Base-by-base conservation (phyloP, 1,284 basidiomycete species). In the Schizopora paradoxa region DNA sequence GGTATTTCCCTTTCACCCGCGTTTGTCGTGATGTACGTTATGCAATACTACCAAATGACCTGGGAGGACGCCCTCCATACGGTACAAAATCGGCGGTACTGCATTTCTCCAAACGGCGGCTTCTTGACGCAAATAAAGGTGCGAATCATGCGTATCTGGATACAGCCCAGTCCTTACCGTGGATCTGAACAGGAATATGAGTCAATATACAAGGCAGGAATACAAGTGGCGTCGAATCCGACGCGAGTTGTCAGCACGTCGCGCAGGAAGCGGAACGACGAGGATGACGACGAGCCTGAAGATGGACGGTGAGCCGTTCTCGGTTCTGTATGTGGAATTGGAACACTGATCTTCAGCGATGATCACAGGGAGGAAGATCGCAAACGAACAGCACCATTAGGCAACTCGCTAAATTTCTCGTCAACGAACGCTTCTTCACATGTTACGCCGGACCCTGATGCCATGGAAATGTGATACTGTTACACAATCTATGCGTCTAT, bases 21-120 rank as follows among this genome's bases (percentile, higher is more conserved):
- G 0, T 91, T 94, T 47, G 88, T 92, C 25, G 86, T 93, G 45
- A 92, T 92, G 78, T 94, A 90, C 58, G 84, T 91, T 23, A 94
- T 93, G 91, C 82, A 86, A 55, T 76, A 85, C 56, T 82, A 79
- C 62, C 76, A 79, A 27, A 70, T 91, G 45, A 79, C 79, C 25
- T 91, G 85, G 84, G 86, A 92, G 61, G 80, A 90, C 40, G 88
- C 91, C 0, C 68, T 93, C 41, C 81, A 86, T 51, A 71, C 85
- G 58, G 90, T 94, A 5, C 91, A 94, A 66, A 91, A 91, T 55
- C 77, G 88, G 52, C 76, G 91, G 36, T 94, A 93, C 58, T 93
- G 91, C 62, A 91, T 93, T 55, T 87, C 85, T 5, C 89, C 90
- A 7, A 91, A 90, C 56, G 83, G 86, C 25, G 85, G 91, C 19